A percentile compares a stretch with the other conserved stretches of the same genome.
These are phyloP conservation scores for Ophioceras dolichostomum DNA, from an alignment of 2,329 filamentous ascomycete species.

Conservation along the genomic window DNA sequence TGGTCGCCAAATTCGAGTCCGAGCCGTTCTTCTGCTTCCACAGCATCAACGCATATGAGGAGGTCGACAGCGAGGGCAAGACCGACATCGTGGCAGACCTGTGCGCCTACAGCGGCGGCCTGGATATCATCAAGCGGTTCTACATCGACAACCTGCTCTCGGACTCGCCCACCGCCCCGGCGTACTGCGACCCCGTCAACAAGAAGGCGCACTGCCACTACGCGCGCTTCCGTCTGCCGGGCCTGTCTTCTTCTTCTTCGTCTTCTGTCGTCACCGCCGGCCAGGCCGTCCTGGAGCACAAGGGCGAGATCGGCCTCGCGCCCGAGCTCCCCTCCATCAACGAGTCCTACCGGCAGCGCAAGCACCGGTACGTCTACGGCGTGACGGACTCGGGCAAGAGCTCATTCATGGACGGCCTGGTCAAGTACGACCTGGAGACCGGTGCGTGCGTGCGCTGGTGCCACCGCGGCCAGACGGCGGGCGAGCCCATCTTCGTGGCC, in stretches of 20 bases:
- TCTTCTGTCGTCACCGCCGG: not conserved
- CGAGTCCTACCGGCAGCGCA: conserved; percentile 20
- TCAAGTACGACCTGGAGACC: conserved; percentile 28
- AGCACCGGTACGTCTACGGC: conserved; percentile 28
- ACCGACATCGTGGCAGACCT: conserved; percentile 38
- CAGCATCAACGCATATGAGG: conserved; percentile 44
- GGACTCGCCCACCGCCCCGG: conserved; percentile 15
- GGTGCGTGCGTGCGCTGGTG: conserved; percentile 7
- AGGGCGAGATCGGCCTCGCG: not conserved
- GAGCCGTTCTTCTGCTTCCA: conserved; percentile 46
- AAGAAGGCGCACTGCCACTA: conserved; percentile 8
- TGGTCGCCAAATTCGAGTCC: conserved; percentile 39
- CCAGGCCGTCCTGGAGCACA: not conserved
- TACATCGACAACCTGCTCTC: conserved; percentile 39
- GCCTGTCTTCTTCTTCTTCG: too few relatives aligned
- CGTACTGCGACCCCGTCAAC: conserved; percentile 4
- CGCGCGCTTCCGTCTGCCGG: conserved; percentile 6
- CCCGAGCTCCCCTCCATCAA: conserved; percentile 30
- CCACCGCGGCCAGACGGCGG: conserved; percentile 47
- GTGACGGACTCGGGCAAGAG: conserved; percentile 22
- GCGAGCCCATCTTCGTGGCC: conserved; percentile 57
- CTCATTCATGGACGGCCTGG: conserved; percentile 27
- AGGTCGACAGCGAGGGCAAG: conserved; percentile 25
- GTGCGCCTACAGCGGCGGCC: conserved; percentile 31
- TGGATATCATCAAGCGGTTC: conserved; percentile 35